Evolutionary conservation across 2,329 filamentous ascomycete genomes (phyloP).

Genomic region (Microcyclospora tardicrescens): DNA sequence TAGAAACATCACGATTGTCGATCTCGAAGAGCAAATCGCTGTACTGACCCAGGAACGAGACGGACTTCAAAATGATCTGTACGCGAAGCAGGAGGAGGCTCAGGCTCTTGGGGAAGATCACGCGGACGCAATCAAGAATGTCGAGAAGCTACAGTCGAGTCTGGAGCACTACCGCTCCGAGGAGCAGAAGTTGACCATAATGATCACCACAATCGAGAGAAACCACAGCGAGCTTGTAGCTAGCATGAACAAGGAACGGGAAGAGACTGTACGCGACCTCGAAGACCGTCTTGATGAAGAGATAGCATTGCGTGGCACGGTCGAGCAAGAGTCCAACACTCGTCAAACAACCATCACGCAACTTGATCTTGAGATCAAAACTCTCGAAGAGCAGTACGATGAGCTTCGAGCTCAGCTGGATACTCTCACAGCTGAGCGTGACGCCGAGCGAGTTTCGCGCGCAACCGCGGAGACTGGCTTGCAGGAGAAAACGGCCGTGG

Average conservation of each 20-base stretch:
- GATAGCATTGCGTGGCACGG: slow-evolving; percentile 24
- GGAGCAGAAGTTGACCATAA: slow-evolving; percentile 23
- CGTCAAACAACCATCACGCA: slow-evolving; percentile 27
- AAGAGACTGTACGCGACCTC: slow-evolving; percentile 23
- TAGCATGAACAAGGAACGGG: slow-evolving; percentile 28
- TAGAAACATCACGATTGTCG: slow-evolving; percentile 23
- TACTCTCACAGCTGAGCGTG: slow-evolving; percentile 23
- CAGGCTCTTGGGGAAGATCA: slow-evolving; percentile 15
- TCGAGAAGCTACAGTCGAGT: slow-evolving; percentile 26
- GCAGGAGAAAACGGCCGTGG: slow-evolving; percentile 24
- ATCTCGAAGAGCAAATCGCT: slow-evolving; percentile 21
- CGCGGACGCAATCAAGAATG: slow-evolving; percentile 22
- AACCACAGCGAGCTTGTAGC: slow-evolving; percentile 25
- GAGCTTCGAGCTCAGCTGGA: slow-evolving; percentile 20
- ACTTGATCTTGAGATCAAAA: slow-evolving; percentile 26
- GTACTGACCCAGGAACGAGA: slow-evolving; percentile 14
- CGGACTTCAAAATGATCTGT: slow-evolving; percentile 11
- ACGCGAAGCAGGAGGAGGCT: slow-evolving; percentile 11
- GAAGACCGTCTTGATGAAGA: slow-evolving; percentile 26
- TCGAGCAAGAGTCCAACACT: slow-evolving; percentile 27
- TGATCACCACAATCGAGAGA: slow-evolving; percentile 28
- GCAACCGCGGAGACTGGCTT: slow-evolving; percentile 26
- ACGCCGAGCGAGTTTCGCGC: slow-evolving; percentile 20
- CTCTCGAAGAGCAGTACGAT: slow-evolving; percentile 26
- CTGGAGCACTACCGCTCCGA: slow-evolving; percentile 29